phyloP scores from a whole-genome alignment of 441 rosid species.

The Eutrema salsugineum region DNA sequence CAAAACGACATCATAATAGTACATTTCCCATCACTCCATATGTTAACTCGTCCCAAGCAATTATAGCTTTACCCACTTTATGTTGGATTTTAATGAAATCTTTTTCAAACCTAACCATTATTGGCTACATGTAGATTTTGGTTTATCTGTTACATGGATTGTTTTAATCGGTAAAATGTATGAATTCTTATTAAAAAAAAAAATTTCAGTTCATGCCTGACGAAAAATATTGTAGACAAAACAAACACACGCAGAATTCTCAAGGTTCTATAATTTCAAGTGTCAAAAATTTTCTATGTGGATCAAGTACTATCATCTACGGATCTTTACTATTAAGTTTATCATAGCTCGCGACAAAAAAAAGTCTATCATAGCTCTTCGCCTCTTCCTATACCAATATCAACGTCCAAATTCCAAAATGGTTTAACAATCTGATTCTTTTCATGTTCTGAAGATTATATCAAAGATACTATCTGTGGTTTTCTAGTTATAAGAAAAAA shows the following conservation, averaged over 20 bases:
- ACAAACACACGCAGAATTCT: neutral
- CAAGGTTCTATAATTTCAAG: neutral
- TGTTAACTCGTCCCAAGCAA: constrained; percentile 26
- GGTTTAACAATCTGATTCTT: neutral
- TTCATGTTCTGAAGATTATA: neutral
- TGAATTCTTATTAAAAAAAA: neutral
- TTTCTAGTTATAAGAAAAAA: no score
- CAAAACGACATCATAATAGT: constrained; percentile 31
- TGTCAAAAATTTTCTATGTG: neutral
- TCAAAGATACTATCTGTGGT: no score
- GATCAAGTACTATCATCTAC: neutral
- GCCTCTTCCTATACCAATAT: neutral
- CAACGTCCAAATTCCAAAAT: neutral
- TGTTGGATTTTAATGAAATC: neutral
- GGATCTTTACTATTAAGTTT: neutral
- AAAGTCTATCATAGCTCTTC: neutral
- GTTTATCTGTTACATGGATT: neutral
- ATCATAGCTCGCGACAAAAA: no score
- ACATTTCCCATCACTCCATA: constrained; percentile 29
- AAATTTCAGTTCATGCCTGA: neutral
- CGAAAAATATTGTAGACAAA: neutral
- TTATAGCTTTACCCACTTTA: constrained; percentile 24
- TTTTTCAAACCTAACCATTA: neutral
- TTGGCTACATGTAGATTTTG: neutral
- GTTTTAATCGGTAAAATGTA: neutral